Percentiles rank a stretch among this genome's conserved stretches.
Evolutionary conservation across 2,329 filamentous ascomycete species (phyloP).

Genomic region (Penicillium italicum): DNA sequence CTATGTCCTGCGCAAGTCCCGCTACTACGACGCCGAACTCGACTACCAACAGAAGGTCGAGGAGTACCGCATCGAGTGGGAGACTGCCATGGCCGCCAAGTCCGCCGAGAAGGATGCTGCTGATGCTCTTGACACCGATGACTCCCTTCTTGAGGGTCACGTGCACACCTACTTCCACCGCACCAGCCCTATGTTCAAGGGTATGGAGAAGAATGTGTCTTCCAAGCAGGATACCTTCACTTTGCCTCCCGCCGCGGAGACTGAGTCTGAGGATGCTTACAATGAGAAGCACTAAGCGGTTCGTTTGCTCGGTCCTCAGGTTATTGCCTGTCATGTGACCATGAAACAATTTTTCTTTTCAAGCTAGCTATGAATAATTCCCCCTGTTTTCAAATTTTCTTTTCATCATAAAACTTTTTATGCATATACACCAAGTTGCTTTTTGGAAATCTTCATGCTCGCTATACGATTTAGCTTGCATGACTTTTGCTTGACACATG

Average conservation of each 20-base stretch:
- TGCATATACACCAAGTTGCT: constrained; percentile 6
- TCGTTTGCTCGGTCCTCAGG: neutral
- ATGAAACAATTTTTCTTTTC: neutral
- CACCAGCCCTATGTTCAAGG: constrained; percentile 46
- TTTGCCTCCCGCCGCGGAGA: constrained; percentile 35
- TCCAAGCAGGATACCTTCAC: constrained; percentile 33
- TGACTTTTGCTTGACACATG: constrained; percentile 17
- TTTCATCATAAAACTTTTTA: constrained; percentile 1
- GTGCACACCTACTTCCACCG: constrained; percentile 54
- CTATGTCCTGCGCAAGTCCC: constrained; percentile 65
- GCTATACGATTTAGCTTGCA: constrained; percentile 13
- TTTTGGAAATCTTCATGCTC: constrained; percentile 6
- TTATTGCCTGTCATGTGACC: neutral
- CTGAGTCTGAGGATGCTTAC: constrained; percentile 20
- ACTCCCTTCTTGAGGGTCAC: constrained; percentile 48
- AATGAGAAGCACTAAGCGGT: constrained; percentile 23
- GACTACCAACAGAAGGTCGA: constrained; percentile 82
- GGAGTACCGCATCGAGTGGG: constrained; percentile 67
- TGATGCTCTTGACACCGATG: constrained; percentile 40
- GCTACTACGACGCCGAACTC: constrained; percentile 75
- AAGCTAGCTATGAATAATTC: constrained; percentile 3
- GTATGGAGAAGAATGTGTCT: constrained; percentile 31
- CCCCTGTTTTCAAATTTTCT: constrained; percentile 8
- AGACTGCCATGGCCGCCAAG: constrained; percentile 48
- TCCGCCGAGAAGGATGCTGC: constrained; percentile 46